These are phyloP conservation scores for Saturnispora halmiae DNA, from an alignment of 805 yeast genomes.

Conservation along the genomic window DNA sequence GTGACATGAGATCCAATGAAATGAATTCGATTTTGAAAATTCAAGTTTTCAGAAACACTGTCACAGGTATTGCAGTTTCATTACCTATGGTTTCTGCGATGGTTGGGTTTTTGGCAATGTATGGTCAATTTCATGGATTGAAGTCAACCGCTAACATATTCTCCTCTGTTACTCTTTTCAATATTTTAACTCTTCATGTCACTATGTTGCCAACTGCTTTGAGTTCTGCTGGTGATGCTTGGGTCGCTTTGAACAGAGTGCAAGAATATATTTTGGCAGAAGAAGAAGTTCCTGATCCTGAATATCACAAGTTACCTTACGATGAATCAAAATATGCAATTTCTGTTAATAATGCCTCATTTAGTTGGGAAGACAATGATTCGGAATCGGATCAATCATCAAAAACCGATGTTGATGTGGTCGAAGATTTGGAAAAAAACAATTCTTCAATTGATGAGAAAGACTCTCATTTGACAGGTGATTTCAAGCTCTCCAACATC, in stretches of 20 bases:
- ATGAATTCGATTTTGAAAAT: slow-evolving; percentile 50
- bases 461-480: neutral
- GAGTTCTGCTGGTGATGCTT: slow-evolving; percentile 60
- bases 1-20: slow-evolving; percentile 51
- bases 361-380: slow-evolving; percentile 53
- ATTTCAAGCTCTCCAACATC: slow-evolving; percentile 38
- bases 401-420: neutral
- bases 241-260: slow-evolving; percentile 53
- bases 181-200: slow-evolving; percentile 50
- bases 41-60: slow-evolving; percentile 53
- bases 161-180: slow-evolving; percentile 62
- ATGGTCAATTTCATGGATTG: slow-evolving; percentile 29
- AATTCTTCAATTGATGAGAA: neutral
- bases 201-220: slow-evolving; percentile 64
- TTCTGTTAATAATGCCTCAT: slow-evolving; percentile 42
- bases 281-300: slow-evolving; percentile 26
- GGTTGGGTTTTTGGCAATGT: slow-evolving; percentile 40
- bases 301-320: slow-evolving; percentile 12
- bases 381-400: neutral
- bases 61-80: slow-evolving; percentile 58
- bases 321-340: slow-evolving; percentile 33
- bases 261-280: slow-evolving; percentile 41
- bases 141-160: slow-evolving; percentile 55
- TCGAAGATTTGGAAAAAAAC: neutral
- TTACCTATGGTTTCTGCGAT: slow-evolving; percentile 67